These are phyloP conservation scores for Fraxinus cuspidata DNA, from an alignment of 257 asterid genomes.

Conservation along the genomic window DNA sequence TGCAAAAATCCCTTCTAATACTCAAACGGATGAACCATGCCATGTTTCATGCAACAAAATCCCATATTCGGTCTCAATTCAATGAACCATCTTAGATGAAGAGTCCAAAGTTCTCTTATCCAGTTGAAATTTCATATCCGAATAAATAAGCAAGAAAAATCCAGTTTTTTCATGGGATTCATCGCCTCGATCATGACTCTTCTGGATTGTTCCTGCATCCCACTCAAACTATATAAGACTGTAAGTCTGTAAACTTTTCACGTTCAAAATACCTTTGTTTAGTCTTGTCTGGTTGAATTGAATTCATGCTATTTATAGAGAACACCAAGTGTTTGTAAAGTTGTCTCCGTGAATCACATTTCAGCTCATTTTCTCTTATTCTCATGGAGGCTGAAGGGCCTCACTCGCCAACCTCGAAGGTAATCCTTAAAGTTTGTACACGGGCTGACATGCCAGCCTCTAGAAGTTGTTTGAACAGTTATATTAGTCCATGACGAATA, in stretches of 20 bases:
- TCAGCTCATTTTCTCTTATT: not conserved
- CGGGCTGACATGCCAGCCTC: not conserved
- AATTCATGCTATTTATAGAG: constrained; percentile 1
- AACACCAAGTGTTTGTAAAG: constrained; percentile 28
- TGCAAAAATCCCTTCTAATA: not conserved
- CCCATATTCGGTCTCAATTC: not conserved
- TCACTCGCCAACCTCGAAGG: constrained; percentile 29
- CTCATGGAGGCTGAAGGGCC: constrained; percentile 33
- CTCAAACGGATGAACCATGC: not conserved
- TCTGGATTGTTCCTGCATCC: constrained; percentile 33
- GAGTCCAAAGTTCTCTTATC: constrained; percentile 35
- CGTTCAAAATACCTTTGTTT: not conserved
- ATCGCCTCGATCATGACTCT: constrained; percentile 25
- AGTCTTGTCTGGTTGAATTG: constrained; percentile 16
- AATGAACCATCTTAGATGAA: constrained; percentile 34
- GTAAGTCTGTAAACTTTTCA: not conserved
- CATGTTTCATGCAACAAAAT: not conserved
- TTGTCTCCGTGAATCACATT: constrained; percentile 4
- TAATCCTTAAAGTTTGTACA: constrained; percentile 5
- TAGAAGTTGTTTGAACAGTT: not conserved
- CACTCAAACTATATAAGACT: not conserved
- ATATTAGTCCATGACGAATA: not conserved
- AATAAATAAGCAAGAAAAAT: constrained; percentile 11
- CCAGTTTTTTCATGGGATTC: constrained; percentile 14
- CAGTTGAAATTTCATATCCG: constrained; percentile 23